Conservation (phyloP, 2,329 filamentous ascomycete species). For the Diaporthe sp. region DNA sequence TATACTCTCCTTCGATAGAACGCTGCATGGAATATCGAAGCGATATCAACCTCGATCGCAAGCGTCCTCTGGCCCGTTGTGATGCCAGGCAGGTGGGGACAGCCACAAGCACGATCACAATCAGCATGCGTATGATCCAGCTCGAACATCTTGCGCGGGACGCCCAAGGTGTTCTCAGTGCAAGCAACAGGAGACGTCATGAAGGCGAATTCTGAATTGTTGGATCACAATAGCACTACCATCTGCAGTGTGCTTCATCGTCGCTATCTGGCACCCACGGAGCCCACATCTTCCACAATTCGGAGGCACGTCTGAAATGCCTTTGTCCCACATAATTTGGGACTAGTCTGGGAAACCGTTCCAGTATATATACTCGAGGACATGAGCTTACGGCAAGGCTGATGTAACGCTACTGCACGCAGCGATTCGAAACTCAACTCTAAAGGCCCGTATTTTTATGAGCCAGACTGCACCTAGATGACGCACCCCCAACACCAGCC, state of each 20-base stretch:
- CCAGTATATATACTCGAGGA: background rate
- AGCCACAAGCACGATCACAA: background rate
- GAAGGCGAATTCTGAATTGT: background rate
- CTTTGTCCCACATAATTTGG: background rate
- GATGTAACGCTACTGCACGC: conserved; percentile 22
- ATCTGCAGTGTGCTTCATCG: background rate
- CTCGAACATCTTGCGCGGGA: background rate
- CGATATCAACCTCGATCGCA: background rate
- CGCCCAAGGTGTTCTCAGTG: background rate
- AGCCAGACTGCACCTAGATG: background rate
- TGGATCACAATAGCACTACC: background rate
- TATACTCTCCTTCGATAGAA: background rate
- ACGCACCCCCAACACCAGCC: background rate
- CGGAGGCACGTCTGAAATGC: background rate
- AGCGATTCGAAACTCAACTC: conserved; percentile 16
- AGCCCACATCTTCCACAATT: background rate
- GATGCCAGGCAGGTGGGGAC: background rate
- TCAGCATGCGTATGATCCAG: background rate
- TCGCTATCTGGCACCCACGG: background rate
- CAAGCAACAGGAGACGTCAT: too few relatives aligned
- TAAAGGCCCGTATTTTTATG: conserved; percentile 1
- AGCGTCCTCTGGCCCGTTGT: background rate
- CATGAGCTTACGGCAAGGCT: conserved; percentile 14
- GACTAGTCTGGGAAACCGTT: background rate
- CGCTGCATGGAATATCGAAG: background rate